These are phyloP conservation scores for Suillus sp. DNA, from an alignment of 768 basidiomycete genomes.

Conservation along the genomic window DNA sequence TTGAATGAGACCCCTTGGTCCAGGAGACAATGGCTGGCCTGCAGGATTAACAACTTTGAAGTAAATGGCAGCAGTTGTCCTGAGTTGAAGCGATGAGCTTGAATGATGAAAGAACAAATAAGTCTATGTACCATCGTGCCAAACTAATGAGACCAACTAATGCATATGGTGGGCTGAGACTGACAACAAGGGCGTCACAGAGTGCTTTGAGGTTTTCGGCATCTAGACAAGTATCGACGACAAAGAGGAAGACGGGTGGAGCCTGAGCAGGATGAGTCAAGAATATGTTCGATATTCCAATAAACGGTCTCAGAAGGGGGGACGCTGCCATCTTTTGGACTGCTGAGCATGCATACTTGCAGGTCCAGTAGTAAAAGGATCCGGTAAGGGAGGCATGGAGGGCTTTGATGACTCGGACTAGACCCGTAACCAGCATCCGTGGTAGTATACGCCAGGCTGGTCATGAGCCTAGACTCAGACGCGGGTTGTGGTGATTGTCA, in stretches of 20 bases:
- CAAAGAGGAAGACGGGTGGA: conserved; percentile 95
- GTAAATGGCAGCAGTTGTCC: too few relatives aligned
- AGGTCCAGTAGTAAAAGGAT: conserved; percentile 63
- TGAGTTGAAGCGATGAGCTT: not conserved
- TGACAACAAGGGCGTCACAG: conserved; percentile 89
- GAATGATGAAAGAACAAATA: not conserved
- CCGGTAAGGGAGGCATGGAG: conserved; percentile 31
- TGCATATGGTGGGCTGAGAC: conserved; percentile 90
- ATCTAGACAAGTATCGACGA: conserved; percentile 95
- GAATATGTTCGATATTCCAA: conserved; percentile 51
- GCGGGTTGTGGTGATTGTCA: conserved; percentile 18
- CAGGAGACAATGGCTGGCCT: too few relatives aligned
- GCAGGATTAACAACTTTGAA: too few relatives aligned
- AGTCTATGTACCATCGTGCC: conserved; percentile 54
- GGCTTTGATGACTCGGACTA: conserved; percentile 20
- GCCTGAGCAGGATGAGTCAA: conserved; percentile 78
- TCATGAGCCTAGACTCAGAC: too few relatives aligned
- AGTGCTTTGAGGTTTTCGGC: conserved; percentile 95
- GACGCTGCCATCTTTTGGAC: conserved; percentile 53
- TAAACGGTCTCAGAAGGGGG: conserved; percentile 46
- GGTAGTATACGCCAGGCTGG: too few relatives aligned
- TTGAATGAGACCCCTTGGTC: too few relatives aligned
- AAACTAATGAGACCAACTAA: conserved; percentile 95
- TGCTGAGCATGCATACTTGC: conserved; percentile 52
- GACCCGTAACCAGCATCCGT: too few relatives aligned